phyloP scores from a whole-genome alignment of 768 basidiomycete species.

The Psilocybe cubensis region DNA sequence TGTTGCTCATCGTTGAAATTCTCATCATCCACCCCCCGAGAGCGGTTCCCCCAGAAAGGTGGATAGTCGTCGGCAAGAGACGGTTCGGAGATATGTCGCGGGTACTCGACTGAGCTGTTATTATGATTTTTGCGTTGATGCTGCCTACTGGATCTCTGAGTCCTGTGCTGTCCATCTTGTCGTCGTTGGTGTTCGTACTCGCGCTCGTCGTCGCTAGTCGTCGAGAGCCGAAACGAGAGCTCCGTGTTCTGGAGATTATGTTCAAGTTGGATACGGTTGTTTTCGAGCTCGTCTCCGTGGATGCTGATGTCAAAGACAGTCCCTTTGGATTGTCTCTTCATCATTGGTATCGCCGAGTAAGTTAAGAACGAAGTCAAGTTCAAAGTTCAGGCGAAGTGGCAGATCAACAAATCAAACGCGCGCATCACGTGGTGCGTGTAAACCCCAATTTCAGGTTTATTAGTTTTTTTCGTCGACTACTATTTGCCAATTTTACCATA shows the following conservation, averaged over 20 bases:
- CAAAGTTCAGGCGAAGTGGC: slow-evolving; percentile 11
- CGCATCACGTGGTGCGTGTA: slow-evolving; percentile 32
- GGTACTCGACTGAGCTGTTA: slow-evolving; percentile 67
- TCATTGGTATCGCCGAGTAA: slow-evolving; percentile 33
- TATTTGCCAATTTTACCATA: neutral
- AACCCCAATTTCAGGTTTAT: neutral
- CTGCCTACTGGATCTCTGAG: slow-evolving; percentile 12
- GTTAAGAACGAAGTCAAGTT: neutral
- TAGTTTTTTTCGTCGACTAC: neutral
- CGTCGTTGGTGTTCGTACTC: slow-evolving; percentile 4
- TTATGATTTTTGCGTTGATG: slow-evolving; percentile 27
- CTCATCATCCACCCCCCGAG: slow-evolving; percentile 58
- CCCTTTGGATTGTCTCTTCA: slow-evolving; percentile 41
- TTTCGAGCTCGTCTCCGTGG: slow-evolving; percentile 73
- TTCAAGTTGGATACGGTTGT: slow-evolving; percentile 78
- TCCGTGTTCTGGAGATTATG: slow-evolving; percentile 76
- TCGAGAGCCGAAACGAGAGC: slow-evolving; percentile 69
- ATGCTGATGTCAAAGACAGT: slow-evolving; percentile 51
- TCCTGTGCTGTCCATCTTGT: no score
- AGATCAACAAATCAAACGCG: slow-evolving; percentile 29
- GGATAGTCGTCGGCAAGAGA: slow-evolving; percentile 55
- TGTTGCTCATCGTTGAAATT: no score
- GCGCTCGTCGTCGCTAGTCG: slow-evolving; percentile 36
- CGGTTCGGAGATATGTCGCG: slow-evolving; percentile 68
- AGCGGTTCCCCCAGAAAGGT: slow-evolving; percentile 60